Conservation (phyloP, 805 yeast genomes). For the Starmerella apicola region DNA sequence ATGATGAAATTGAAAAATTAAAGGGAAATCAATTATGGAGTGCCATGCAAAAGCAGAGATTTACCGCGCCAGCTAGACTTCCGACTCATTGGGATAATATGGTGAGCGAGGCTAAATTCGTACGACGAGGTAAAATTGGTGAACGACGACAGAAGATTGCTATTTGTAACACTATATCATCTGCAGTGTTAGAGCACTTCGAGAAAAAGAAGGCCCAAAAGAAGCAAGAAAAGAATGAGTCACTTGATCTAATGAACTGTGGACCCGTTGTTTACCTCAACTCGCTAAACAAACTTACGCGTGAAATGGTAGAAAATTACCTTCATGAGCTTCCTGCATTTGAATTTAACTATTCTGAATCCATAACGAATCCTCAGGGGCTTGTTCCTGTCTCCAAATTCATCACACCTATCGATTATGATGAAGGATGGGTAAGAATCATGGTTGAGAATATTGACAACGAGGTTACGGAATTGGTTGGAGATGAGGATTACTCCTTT, state of each 20-base stretch:
- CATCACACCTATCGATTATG: constrained; percentile 22
- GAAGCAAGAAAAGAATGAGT: not conserved
- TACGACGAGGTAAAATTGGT: constrained; percentile 66
- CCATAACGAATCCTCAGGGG: constrained; percentile 16
- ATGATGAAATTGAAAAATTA: constrained; percentile 83
- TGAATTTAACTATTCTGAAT: constrained; percentile 3
- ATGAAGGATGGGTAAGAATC: constrained; percentile 26
- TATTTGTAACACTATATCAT: constrained; percentile 56
- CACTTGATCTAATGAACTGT: not conserved
- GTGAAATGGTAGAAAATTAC: constrained; percentile 9
- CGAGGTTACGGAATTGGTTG: not conserved
- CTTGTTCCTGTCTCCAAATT: constrained; percentile 26
- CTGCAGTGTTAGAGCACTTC: constrained; percentile 58
- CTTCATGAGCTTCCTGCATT: constrained; percentile 18
- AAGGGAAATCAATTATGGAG: constrained; percentile 85
- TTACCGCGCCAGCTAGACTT: constrained; percentile 47
- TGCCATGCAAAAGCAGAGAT: constrained; percentile 66
- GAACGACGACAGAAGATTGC: constrained; percentile 57
- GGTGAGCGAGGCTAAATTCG: constrained; percentile 71
- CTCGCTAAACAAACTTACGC: constrained; percentile 10
- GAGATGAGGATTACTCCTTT: not conserved
- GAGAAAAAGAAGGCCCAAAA: constrained; percentile 24
- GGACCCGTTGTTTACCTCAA: not conserved
- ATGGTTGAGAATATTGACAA: constrained; percentile 13
- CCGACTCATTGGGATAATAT: constrained; percentile 60